A percentile compares a stretch with the other conserved stretches of the same genome.
Conservation (phyloP, 345 rosid genomes). For the Excoecaria agallocha region DNA sequence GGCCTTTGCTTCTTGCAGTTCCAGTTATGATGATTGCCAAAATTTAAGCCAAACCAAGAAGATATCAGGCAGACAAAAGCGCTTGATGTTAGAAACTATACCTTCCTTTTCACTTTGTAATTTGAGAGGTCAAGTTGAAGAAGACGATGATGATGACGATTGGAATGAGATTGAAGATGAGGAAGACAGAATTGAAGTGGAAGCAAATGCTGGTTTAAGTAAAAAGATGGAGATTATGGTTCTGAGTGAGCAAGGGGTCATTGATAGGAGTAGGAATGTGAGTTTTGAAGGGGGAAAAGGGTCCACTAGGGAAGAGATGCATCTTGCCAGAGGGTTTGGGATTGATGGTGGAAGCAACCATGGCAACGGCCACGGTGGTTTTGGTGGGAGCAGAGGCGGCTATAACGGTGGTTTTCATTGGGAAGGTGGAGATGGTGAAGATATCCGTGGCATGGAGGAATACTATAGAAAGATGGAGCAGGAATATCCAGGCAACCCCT, state of each 20-base stretch:
- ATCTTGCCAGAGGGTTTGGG: slow-evolving; percentile 45
- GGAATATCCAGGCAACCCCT: slow-evolving; percentile 53
- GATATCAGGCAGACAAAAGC: slow-evolving; percentile 28
- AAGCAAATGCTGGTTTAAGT: slow-evolving; percentile 1
- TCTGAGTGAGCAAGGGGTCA: slow-evolving; percentile 20
- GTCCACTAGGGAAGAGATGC: slow-evolving; percentile 29
- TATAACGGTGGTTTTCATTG: slow-evolving; percentile 29
- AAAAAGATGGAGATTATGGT: slow-evolving; percentile 12
- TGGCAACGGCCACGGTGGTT: slow-evolving; percentile 13
- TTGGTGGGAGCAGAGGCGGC: slow-evolving; percentile 19
- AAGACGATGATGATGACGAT: slow-evolving; percentile 16
- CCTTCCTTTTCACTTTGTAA: slow-evolving; percentile 48
- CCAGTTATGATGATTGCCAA: neutral
- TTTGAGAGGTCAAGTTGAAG: slow-evolving; percentile 13
- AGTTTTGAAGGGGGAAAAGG: slow-evolving; percentile 23
- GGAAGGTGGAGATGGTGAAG: slow-evolving; percentile 34
- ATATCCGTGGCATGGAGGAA: slow-evolving; percentile 41
- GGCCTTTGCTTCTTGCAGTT: slow-evolving; percentile 28
- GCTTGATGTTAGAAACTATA: slow-evolving; percentile 38
- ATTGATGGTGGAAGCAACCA: slow-evolving; percentile 20
- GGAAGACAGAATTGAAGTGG: slow-evolving; percentile 24
- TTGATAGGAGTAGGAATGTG: slow-evolving; percentile 14
- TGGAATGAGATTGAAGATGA: slow-evolving; percentile 15
- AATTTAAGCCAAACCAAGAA: slow-evolving; percentile 18
- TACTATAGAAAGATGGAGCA: slow-evolving; percentile 52